Conservation (phyloP, 2,329 filamentous ascomycete species). For the Trichophyton rubrum region DNA sequence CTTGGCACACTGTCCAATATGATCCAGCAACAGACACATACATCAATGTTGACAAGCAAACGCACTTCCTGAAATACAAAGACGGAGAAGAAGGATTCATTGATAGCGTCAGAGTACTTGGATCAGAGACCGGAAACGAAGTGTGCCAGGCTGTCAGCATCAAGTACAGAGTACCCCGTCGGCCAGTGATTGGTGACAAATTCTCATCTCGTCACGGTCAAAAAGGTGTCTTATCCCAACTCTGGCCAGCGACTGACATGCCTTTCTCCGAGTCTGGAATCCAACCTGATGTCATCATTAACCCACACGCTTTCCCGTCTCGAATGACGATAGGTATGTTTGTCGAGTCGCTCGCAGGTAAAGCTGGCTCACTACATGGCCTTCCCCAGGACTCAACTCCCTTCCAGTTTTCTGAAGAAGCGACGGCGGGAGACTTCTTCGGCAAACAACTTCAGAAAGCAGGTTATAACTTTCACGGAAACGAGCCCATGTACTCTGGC, state of each 20-base stretch:
- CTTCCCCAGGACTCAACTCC: constrained; percentile 93
- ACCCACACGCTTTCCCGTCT: constrained; percentile 96
- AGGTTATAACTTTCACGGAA: constrained; percentile 95
- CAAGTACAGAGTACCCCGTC: constrained; percentile 82
- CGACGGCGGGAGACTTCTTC: constrained; percentile 88
- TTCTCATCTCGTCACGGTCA: constrained; percentile 98
- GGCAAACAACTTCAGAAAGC: constrained; percentile 90
- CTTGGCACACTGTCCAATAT: constrained; percentile 75
- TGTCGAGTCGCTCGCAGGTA: constrained; percentile 90
- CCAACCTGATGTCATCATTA: constrained; percentile 96
- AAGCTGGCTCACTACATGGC: constrained; percentile 85
- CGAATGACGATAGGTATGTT: constrained; percentile 99
- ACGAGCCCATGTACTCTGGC: constrained; percentile 96
- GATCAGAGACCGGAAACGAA: constrained; percentile 69
- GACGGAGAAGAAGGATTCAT: constrained; percentile 78
- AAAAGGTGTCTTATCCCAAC: constrained; percentile 92
- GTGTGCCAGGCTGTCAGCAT: constrained; percentile 79
- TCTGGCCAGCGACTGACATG: constrained; percentile 90
- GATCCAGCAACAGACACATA: constrained; percentile 60
- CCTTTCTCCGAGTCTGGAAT: constrained; percentile 95
- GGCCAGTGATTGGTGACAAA: constrained; percentile 92
- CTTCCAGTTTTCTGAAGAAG: constrained; percentile 84
- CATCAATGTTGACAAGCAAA: constrained; percentile 73
- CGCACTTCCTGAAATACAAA: constrained; percentile 88
- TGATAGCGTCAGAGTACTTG: constrained; percentile 84